These are phyloP conservation scores for Aegle marmelos DNA, from an alignment of 345 rosid species.

Conservation along the genomic window DNA sequence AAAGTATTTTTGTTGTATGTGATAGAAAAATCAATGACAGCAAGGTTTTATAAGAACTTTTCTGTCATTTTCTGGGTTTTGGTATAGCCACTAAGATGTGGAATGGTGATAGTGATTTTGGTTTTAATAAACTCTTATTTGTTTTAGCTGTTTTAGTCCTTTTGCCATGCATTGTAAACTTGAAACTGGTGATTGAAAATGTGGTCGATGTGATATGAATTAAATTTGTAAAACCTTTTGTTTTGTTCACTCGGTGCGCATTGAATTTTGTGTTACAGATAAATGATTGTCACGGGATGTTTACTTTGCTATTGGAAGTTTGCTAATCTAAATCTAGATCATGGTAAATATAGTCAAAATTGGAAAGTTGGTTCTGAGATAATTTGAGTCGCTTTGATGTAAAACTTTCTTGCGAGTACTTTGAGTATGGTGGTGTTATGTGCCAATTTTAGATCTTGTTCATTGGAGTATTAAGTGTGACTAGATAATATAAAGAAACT, in stretches of 20 bases:
- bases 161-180: neutral
- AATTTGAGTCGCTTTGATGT: neutral
- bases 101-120: neutral
- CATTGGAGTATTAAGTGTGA: neutral
- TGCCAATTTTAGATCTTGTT: neutral
- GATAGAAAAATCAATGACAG: neutral
- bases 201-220: neutral
- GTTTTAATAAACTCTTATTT: neutral
- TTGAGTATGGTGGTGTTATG: neutral
- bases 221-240: neutral
- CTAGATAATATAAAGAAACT: slow-evolving; percentile 17
- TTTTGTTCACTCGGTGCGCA: neutral
- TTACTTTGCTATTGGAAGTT: neutral
- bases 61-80: neutral
- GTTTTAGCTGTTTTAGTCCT: neutral
- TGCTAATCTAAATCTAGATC: neutral
- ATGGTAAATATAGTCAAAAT: neutral
- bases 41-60: neutral
- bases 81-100: neutral
- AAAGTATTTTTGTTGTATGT: neutral
- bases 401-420: neutral
- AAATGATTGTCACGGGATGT: neutral
- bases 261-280: neutral
- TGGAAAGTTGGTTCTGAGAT: neutral
- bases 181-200: neutral